Evolutionary conservation across 371 early-diverging fungal species (phyloP), one percentile per base, ranked within the genome.

Genomic region (Apophysomyces elegans): DNA sequence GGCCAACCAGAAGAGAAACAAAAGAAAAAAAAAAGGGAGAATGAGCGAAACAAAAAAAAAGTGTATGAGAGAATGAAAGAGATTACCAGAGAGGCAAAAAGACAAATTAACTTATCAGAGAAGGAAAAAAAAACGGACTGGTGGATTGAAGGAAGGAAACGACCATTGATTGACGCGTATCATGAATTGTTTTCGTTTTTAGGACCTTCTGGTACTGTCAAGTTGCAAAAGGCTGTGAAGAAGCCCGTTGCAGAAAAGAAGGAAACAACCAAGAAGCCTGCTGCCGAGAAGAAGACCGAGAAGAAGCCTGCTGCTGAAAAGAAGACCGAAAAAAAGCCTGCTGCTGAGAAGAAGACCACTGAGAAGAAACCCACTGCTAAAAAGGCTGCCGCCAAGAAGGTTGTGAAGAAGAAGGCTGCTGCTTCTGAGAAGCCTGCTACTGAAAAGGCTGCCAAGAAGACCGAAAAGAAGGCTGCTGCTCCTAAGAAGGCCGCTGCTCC

Each of bases 151-250:
- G 57, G 50, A 54, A 35, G 14, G 47, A 11, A 50, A 26, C n/a
- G 16, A 18, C 13, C 7, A 5, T 35, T 35, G 35, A 35, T 16
- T 61, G 18, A 66, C 43, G 32, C 56, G 64, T 57, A 39, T 35
- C 18, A 44, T 45, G 43, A 32, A 13, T 39, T 45, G 50, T 47
- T 37, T 39, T 43, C n/a, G 43, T 50, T 4, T 21, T 21, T 56
- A 79, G 84, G 84, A 65, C 79, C 84, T 67, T 85, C 84, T 65
- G 90, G 91, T 56, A 85, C 89, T 50, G 81, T 91, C 66, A 92
- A 91, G 80, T 76, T 93, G 60, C 85, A 78, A 68, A 90, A 89
- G 81, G 72, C 82, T 68, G 84, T 74, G 73, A 80, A 84, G 81
- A 86, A 84, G 76, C 72, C 79, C 62, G 71, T 70, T 59, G 77